Conservation (phyloP, 208 protist genomes). For the Crithidia thermophila region DNA sequence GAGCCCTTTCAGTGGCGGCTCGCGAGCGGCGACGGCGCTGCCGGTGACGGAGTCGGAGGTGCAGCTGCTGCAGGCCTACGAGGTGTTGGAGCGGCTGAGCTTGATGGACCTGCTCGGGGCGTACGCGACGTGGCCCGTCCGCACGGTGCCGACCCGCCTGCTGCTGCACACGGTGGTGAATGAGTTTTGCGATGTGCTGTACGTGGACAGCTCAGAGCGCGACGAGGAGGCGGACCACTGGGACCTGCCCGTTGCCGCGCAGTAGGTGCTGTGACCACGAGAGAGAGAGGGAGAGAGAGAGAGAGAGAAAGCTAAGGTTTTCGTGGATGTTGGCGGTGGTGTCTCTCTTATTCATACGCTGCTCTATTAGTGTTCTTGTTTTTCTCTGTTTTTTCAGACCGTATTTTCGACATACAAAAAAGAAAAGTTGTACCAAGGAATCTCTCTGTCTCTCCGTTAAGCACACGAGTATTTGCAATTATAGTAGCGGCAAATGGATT, state of each 20-base stretch:
- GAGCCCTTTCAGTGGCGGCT: constrained; percentile 25
- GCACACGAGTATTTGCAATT: too few species aligned
- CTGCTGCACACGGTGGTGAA: constrained; percentile 84
- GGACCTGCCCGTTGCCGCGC: constrained; percentile 19
- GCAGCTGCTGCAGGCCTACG: constrained; percentile 61
- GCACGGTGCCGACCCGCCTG: constrained; percentile 59
- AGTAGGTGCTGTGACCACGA: not conserved
- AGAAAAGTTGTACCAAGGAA: too few species aligned
- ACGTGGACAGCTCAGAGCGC: constrained; percentile 31
- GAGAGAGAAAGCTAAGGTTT: not conserved
- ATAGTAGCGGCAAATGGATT: too few species aligned
- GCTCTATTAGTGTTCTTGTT: too few species aligned
- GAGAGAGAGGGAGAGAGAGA: not conserved
- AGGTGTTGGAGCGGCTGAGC: constrained; percentile 58
- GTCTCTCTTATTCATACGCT: too few species aligned
- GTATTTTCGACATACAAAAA: too few species aligned
- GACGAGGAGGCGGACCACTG: constrained; percentile 19
- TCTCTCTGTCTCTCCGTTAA: too few species aligned
- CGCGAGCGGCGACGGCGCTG: constrained; percentile 11
- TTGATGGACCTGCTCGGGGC: constrained; percentile 48
- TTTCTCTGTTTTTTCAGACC: too few species aligned
- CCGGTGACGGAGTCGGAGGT: constrained; percentile 37
- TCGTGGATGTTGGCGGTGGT: too few species aligned
- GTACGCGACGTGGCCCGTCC: constrained; percentile 56
- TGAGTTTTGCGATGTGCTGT: constrained; percentile 79